phyloP scores from a whole-genome alignment of 2,329 filamentous ascomycete genomes.

The Pseudocercospora fijiensis region DNA sequence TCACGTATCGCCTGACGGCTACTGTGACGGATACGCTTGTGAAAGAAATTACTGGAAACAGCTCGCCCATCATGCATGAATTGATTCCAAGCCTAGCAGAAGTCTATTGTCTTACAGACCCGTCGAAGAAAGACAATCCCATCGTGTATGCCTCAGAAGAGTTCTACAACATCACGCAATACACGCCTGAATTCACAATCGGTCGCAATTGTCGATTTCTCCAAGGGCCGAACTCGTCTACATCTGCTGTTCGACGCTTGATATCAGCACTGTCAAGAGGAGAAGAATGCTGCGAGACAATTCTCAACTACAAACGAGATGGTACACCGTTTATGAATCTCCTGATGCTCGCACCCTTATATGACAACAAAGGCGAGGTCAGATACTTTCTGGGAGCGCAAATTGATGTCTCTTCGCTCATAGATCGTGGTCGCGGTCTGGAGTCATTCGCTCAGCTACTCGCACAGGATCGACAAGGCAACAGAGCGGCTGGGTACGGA shows the following conservation, averaged over 20 bases:
- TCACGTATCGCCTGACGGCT: constrained; percentile 44
- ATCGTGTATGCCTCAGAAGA: constrained; percentile 49
- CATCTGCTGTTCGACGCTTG: constrained; percentile 38
- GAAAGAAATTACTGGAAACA: constrained; percentile 47
- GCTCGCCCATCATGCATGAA: constrained; percentile 43
- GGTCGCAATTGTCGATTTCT: constrained; percentile 49
- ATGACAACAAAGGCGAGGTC: constrained; percentile 44
- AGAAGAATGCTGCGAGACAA: constrained; percentile 45
- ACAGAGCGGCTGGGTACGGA: constrained; percentile 26
- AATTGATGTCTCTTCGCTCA: constrained; percentile 42
- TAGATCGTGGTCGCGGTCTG: constrained; percentile 40
- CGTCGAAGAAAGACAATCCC: constrained; percentile 45
- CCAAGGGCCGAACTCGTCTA: constrained; percentile 44
- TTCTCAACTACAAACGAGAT: constrained; percentile 46
- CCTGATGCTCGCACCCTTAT: constrained; percentile 43
- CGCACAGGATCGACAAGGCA: constrained; percentile 28
- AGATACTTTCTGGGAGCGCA: constrained; percentile 45
- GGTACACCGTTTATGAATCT: constrained; percentile 46
- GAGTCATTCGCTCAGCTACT: constrained; percentile 41
- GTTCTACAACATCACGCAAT: constrained; percentile 48
- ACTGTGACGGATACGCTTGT: constrained; percentile 46
- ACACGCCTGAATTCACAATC: constrained; percentile 45
- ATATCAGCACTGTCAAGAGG: constrained; percentile 40
- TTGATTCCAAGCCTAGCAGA: constrained; percentile 46
- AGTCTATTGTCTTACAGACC: constrained; percentile 49